phyloP scores from a whole-genome alignment of 805 yeast genomes.

The Metschnikowia borealis region DNA sequence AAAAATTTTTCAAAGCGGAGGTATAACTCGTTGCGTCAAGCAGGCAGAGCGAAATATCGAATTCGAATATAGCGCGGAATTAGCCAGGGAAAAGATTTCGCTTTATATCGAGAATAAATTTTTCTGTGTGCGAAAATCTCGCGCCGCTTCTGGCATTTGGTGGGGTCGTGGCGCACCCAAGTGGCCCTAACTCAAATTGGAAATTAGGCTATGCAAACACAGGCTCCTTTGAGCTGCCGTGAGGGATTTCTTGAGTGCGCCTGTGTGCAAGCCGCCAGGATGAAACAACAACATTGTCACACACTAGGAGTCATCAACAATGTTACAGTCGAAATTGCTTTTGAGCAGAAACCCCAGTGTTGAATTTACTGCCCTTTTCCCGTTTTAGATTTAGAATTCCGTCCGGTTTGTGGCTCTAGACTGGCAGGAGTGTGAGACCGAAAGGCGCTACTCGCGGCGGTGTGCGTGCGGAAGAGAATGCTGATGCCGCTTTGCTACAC shows the following conservation, averaged over 20 bases:
- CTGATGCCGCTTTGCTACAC: background rate
- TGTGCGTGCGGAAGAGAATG: background rate
- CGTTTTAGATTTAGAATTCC: background rate
- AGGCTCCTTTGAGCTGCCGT: background rate
- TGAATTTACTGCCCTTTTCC: too few species aligned
- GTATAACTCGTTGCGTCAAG: background rate
- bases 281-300: background rate
- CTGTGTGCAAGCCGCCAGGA: background rate
- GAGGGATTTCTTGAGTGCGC: slow-evolving; percentile 2
- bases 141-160: background rate
- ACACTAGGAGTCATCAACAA: too few species aligned
- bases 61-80: background rate
- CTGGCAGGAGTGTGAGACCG: background rate
- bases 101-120: slow-evolving; percentile 4
- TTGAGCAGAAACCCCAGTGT: too few species aligned
- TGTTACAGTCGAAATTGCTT: too few species aligned
- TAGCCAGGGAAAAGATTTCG: slow-evolving; percentile 1
- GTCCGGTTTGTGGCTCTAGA: background rate
- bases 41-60: background rate
- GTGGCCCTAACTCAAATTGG: background rate
- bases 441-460: background rate
- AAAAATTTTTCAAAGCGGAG: background rate
- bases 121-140: slow-evolving; percentile 1
- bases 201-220: slow-evolving; percentile 1
- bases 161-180: slow-evolving; percentile 3